phyloP scores from a whole-genome alignment of 116 monocot genomes.

The Papilionanthe hybrid region DNA sequence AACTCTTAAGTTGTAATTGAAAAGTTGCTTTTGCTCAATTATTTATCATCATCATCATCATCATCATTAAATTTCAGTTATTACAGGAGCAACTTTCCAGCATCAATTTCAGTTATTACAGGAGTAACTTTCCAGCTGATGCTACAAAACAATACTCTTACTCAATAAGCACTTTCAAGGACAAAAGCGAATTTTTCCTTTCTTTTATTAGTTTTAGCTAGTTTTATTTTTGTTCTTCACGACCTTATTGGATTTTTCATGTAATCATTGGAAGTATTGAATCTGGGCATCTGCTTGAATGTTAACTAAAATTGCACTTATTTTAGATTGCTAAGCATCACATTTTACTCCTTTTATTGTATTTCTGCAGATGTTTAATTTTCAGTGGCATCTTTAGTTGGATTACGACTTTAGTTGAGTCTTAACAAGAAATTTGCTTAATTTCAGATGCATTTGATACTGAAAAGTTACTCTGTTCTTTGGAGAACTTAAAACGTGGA shows the following conservation, averaged over 20 bases:
- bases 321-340: background rate
- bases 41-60: too few species aligned
- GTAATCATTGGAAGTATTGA: background rate
- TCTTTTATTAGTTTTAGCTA: background rate
- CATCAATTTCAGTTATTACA: too few species aligned
- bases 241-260: background rate
- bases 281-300: background rate
- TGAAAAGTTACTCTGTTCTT: constrained; percentile 42
- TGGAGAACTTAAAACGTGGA: constrained; percentile 44
- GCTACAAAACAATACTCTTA: background rate
- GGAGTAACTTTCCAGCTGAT: too few species aligned
- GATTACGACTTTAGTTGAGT: background rate
- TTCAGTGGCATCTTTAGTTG: background rate
- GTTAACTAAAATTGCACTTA: background rate
- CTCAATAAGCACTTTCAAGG: background rate
- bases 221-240: background rate
- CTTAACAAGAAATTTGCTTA: constrained; percentile 4
- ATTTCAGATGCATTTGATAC: constrained; percentile 58
- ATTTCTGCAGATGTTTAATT: background rate
- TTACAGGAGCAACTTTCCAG: too few species aligned
- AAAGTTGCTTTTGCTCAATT: too few species aligned
- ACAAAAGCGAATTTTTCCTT: background rate
- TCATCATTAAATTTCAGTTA: too few species aligned
- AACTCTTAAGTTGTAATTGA: too few species aligned
- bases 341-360: background rate